These are phyloP conservation scores for Malania oleifera DNA, from an alignment of 164 flowering plant genomes.

Conservation along the genomic window DNA sequence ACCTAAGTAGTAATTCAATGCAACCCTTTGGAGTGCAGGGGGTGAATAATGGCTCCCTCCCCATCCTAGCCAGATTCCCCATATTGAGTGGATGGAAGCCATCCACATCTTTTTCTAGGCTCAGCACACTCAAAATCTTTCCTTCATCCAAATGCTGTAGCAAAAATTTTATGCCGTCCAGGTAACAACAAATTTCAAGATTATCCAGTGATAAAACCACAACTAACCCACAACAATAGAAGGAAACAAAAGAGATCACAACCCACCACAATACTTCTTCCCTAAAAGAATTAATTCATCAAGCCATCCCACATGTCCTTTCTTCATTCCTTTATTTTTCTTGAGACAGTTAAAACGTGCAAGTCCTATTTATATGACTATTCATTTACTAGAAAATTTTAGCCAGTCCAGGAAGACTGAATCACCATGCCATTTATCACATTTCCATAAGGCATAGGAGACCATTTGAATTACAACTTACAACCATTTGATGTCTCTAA, in stretches of 20 bases:
- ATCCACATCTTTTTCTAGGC: slow-evolving; percentile 84
- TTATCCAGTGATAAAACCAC: slow-evolving; percentile 5
- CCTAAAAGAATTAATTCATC: not conserved
- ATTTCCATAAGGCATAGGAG: not conserved
- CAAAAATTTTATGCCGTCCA: slow-evolving; percentile 14
- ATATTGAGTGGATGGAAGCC: slow-evolving; percentile 85
- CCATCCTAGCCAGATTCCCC: slow-evolving; percentile 77
- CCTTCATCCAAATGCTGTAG: slow-evolving; percentile 75
- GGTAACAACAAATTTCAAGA: slow-evolving; percentile 5
- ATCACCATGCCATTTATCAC: not conserved
- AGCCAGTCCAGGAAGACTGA: not conserved
- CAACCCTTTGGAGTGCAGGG: slow-evolving; percentile 87
- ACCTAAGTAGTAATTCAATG: slow-evolving; percentile 60
- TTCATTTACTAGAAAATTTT: not conserved
- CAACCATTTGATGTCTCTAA: too few relatives aligned
- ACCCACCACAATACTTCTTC: slow-evolving; percentile 2
- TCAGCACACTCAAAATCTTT: slow-evolving; percentile 45
- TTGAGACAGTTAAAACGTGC: not conserved
- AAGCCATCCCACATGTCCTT: not conserved
- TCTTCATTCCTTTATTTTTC: too few relatives aligned
- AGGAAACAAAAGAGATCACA: not conserved
- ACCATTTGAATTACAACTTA: not conserved
- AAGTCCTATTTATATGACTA: not conserved
- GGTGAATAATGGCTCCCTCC: slow-evolving; percentile 73
- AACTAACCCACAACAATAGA: not conserved